phyloP scores from a whole-genome alignment of 257 asterid species.

The Thymus mandschuricus region DNA sequence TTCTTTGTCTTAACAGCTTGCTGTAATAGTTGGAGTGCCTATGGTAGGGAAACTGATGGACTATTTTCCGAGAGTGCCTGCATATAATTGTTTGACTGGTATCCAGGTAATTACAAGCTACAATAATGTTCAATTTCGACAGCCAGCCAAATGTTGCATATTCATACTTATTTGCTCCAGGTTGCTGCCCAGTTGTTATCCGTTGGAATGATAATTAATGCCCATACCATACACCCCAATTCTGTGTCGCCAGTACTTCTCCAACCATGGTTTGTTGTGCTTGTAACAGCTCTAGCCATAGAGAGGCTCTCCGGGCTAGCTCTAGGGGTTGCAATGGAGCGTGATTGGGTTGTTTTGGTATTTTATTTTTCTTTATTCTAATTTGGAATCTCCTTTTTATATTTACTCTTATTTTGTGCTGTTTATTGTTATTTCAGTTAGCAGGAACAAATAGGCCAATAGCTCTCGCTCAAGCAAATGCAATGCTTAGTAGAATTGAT shows the following conservation, averaged over 20 bases:
- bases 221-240: conserved; percentile 56
- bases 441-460: conserved; percentile 90
- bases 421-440: conserved; percentile 54
- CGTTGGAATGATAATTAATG: conserved; percentile 81
- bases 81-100: conserved; percentile 69
- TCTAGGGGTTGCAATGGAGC: conserved; percentile 93
- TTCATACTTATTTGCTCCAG: conserved; percentile 54
- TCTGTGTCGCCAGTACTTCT: conserved; percentile 60
- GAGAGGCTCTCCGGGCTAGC: conserved; percentile 94
- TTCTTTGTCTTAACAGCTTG: conserved; percentile 59
- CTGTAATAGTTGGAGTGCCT: conserved; percentile 93
- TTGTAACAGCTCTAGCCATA: conserved; percentile 77
- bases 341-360: conserved; percentile 99
- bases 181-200: conserved; percentile 88
- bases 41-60: conserved; percentile 93
- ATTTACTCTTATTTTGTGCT: conserved; percentile 11
- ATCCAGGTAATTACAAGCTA: conserved; percentile 61
- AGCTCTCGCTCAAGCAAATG: conserved; percentile 98
- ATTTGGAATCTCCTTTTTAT: background rate
- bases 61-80: conserved; percentile 84
- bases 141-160: conserved; percentile 25
- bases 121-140: conserved; percentile 22
- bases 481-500: conserved; percentile 83
- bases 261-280: conserved; percentile 86
- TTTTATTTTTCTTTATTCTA: conserved; percentile 1